Conservation (phyloP, 495 filamentous ascomycete genomes). For the Sordaria brevicollis region DNA sequence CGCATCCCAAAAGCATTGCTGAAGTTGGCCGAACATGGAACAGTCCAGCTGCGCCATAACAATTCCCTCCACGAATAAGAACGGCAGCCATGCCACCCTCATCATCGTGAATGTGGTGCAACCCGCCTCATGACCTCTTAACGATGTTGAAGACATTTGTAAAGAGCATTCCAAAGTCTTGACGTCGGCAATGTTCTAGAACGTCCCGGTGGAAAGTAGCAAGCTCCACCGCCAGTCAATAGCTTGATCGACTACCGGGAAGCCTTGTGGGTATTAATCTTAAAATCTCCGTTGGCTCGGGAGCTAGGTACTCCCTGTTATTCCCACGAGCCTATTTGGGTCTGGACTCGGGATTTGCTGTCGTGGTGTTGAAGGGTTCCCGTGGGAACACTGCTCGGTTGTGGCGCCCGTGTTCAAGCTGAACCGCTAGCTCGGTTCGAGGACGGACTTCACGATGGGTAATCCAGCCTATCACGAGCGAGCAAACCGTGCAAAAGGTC, state of each 20-base stretch:
- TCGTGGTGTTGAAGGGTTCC: not conserved
- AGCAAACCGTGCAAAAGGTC: not conserved
- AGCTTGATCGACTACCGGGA: not conserved
- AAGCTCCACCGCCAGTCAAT: not conserved
- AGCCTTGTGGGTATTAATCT: not conserved
- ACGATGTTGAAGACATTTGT: fast-evolving
- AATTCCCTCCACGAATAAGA: not conserved
- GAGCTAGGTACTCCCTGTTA: not conserved
- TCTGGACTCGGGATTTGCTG: not conserved
- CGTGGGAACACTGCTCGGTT: not conserved
- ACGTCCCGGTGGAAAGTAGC: not conserved
- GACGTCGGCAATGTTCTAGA: not conserved
- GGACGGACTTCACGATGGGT: not conserved
- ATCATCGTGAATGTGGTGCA: not conserved
- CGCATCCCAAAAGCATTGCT: not conserved
- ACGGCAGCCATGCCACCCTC: not conserved
- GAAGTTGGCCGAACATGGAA: not conserved
- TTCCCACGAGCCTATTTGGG: not conserved
- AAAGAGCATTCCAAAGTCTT: not conserved
- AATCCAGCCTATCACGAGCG: not conserved
- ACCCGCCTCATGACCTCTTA: not conserved
- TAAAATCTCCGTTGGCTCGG: not conserved
- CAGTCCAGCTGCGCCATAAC: not conserved
- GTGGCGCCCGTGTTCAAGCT: not conserved
- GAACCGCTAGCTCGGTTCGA: not conserved